Base-by-base conservation (phyloP, 2,329 filamentous ascomycete species). In the Xylaria sp. region DNA sequence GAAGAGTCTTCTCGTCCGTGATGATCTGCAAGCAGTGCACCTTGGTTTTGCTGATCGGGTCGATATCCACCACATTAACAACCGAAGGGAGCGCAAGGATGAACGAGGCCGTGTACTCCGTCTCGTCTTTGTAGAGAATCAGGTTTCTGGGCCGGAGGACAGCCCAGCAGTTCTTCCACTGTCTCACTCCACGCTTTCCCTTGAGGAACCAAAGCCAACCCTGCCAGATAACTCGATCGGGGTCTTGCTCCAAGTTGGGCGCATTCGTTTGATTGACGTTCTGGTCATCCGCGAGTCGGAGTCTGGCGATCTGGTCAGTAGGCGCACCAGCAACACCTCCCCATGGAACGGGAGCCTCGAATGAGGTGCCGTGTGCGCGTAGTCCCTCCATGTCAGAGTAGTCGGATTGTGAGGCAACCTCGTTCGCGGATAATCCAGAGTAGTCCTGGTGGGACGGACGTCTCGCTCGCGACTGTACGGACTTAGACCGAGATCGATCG, bases 141-240 rank as follows among this genome's bases (percentile, higher is more conserved):
- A 99, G 79, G 64, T 90, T 92, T 55, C 89, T 87, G 1, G 91
- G 88, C 37, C 94, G 89, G 55, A 99, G 81, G 0, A 97, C 94
- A 10, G 89, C 89, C 94, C 94, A 97, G 60, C 92, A 82, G 68
- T 91, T 88, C 79, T 96, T 97, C 94, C 94, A 99, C 70, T 96
- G 90, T 52, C 89, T 86, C 57, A 99, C 80, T 7, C 92, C 91
- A 19, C 88, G 82, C 69, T 91, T 92, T 63, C 87, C 90, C 68
- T 90, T 91, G 59, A 97, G 83, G 63, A 91, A 86, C 73, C 90
- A 89, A 37, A 97, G 83, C 81, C 91, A 92, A 55, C 93, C 92
- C 71, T 97, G 92, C 83, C 90, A 96, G 50, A 97, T 83, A n/a
- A 97, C 88, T 30, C 92, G 88, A 72, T 96, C 92, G 0, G 88